phyloP scores from a whole-genome alignment of 2,329 filamentous ascomycete genomes.

The Alternaria viburni region DNA sequence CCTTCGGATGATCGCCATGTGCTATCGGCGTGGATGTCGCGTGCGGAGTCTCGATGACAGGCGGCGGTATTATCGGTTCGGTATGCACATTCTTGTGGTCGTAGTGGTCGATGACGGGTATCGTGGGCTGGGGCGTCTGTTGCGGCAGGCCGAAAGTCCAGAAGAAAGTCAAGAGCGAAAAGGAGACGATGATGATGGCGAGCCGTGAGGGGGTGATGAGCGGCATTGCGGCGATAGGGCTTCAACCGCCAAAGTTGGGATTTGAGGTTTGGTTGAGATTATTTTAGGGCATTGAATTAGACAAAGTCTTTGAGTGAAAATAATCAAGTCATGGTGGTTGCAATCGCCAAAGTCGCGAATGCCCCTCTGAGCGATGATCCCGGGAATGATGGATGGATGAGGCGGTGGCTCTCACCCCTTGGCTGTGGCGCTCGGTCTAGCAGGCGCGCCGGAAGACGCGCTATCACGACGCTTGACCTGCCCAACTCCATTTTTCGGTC shows the following conservation, averaged over 20 bases:
- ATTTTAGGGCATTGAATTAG: not conserved
- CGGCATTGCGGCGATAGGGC: slow-evolving; percentile 31
- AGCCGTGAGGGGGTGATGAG: slow-evolving; percentile 42
- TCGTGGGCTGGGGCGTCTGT: slow-evolving; percentile 21
- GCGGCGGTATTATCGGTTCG: slow-evolving; percentile 28
- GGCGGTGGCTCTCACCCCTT: slow-evolving; percentile 10
- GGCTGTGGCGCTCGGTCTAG: slow-evolving; percentile 18
- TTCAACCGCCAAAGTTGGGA: not conserved
- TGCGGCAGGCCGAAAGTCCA: slow-evolving; percentile 39
- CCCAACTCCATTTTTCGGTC: not conserved
- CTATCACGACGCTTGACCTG: not conserved
- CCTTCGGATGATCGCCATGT: slow-evolving; percentile 10
- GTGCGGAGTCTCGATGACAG: slow-evolving; percentile 16
- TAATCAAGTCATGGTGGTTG: not conserved
- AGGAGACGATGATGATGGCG: slow-evolving; percentile 30
- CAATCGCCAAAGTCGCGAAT: slow-evolving; percentile 5
- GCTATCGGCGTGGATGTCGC: slow-evolving; percentile 7
- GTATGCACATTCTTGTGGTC: slow-evolving; percentile 27
- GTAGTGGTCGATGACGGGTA: slow-evolving; percentile 34
- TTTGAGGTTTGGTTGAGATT: not conserved
- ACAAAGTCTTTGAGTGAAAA: not conserved
- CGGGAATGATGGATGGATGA: not conserved
- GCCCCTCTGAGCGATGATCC: slow-evolving; percentile 4
- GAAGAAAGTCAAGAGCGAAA: slow-evolving; percentile 40
- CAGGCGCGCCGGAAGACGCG: slow-evolving; percentile 5